phyloP scores from a whole-genome alignment of 352 stramenopile genomes.

The Achlya hypogyna region DNA sequence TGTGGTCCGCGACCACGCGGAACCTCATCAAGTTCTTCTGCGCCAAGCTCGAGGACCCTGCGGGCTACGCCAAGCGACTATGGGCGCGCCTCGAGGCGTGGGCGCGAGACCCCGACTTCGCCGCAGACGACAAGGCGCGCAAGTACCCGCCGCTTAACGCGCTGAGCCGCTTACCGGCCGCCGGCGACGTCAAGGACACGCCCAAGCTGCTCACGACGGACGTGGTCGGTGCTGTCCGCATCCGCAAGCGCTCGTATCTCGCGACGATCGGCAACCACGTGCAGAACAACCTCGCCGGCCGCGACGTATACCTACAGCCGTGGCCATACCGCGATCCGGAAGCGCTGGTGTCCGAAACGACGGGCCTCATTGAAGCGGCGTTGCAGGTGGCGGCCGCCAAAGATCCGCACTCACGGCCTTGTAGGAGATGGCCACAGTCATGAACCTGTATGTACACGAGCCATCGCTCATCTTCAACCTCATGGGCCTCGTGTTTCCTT shows the following conservation, averaged over 20 bases:
- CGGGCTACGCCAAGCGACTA: neutral
- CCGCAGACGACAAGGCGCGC: neutral
- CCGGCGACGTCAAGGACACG: neutral
- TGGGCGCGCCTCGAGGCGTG: neutral
- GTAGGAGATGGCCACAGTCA: slow-evolving; percentile 4
- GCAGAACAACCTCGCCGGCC: slow-evolving; percentile 38
- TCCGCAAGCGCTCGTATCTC: slow-evolving; percentile 62
- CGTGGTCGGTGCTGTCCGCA: slow-evolving; percentile 37
- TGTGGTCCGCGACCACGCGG: neutral
- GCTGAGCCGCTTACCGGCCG: neutral
- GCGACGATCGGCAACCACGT: slow-evolving; percentile 30
- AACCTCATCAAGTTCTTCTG: neutral
- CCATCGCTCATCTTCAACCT: slow-evolving; percentile 51
- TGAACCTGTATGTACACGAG: slow-evolving; percentile 24
- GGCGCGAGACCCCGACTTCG: neutral
- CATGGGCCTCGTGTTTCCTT: slow-evolving; percentile 63
- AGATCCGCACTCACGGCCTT: neutral
- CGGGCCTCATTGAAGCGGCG: slow-evolving; percentile 41
- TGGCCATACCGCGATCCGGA: slow-evolving; percentile 70
- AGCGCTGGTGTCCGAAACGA: slow-evolving; percentile 36
- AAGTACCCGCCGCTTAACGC: neutral
- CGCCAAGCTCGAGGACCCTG: neutral
- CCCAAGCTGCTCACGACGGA: slow-evolving; percentile 15
- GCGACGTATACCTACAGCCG: slow-evolving; percentile 57
- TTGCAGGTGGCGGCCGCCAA: slow-evolving; percentile 37